These are phyloP conservation scores for Excoecaria agallocha DNA, from an alignment of 345 rosid genomes.

Conservation along the genomic window DNA sequence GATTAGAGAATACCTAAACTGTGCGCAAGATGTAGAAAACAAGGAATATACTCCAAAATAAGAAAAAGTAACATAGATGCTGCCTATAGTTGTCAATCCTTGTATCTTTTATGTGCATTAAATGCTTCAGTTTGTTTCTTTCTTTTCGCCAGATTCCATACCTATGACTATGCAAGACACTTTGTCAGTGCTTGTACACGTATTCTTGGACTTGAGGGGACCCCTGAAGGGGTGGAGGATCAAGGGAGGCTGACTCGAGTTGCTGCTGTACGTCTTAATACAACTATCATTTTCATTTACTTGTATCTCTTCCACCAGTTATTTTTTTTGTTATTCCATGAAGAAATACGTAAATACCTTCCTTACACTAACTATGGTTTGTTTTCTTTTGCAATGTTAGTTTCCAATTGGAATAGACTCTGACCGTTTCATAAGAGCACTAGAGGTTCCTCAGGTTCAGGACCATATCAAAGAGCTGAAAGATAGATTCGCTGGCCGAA, in stretches of 20 bases:
- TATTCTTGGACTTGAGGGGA: slow-evolving; percentile 98
- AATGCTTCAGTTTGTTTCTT: neutral
- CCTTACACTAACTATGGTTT: slow-evolving; percentile 10
- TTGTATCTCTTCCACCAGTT: slow-evolving; percentile 11
- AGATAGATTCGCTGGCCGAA: slow-evolving; percentile 90
- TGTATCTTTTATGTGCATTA: neutral
- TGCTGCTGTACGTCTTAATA: slow-evolving; percentile 71
- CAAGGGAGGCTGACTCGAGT: slow-evolving; percentile 96
- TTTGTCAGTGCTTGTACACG: slow-evolving; percentile 99
- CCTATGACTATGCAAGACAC: slow-evolving; percentile 97
- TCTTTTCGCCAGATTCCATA: slow-evolving; percentile 61
- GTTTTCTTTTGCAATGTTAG: slow-evolving; percentile 41
- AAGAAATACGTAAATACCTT: neutral
- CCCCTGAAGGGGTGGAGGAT: slow-evolving; percentile 99
- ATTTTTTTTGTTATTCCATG: slow-evolving; percentile 9
- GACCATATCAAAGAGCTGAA: slow-evolving; percentile 76
- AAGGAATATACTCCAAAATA: neutral
- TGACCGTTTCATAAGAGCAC: slow-evolving; percentile 76
- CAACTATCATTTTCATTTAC: slow-evolving; percentile 19
- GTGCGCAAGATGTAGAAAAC: neutral
- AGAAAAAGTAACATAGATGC: neutral
- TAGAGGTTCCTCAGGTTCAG: slow-evolving; percentile 58
- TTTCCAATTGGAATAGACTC: slow-evolving; percentile 99
- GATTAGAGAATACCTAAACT: neutral
- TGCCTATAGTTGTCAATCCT: neutral